These are phyloP conservation scores for Mycogone perniciosa DNA, from an alignment of 2,329 filamentous ascomycete genomes.

Conservation along the genomic window DNA sequence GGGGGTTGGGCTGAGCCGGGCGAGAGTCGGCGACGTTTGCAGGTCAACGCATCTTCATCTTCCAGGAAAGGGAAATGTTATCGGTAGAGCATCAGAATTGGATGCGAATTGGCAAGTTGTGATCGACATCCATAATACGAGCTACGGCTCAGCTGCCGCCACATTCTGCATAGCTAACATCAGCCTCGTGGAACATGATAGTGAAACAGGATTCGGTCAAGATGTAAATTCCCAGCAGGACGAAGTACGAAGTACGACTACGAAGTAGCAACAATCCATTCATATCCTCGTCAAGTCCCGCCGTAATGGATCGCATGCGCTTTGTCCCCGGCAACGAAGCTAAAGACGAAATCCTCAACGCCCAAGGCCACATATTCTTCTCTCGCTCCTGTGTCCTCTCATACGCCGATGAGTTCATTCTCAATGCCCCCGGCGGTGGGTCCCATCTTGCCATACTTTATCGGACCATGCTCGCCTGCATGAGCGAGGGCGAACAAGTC, in stretches of 20 bases:
- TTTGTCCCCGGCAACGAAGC: slow-evolving; percentile 16
- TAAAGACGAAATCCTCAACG: slow-evolving; percentile 16
- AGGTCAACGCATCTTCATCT: too few species aligned
- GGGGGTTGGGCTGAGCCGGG: neutral
- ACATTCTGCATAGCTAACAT: too few species aligned
- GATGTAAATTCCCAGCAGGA: neutral
- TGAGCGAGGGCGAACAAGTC: slow-evolving; percentile 14
- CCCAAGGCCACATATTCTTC: slow-evolving; percentile 15
- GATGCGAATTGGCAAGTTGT: too few species aligned
- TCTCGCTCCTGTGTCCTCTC: slow-evolving; percentile 9
- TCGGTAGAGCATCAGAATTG: too few species aligned
- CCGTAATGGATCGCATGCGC: slow-evolving; percentile 12
- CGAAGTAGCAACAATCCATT: too few species aligned
- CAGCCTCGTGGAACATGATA: neutral
- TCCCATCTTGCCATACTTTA: slow-evolving; percentile 5
- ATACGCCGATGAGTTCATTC: slow-evolving; percentile 15
- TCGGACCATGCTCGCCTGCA: slow-evolving; percentile 12
- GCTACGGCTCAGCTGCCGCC: too few species aligned
- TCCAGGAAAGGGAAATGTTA: too few species aligned
- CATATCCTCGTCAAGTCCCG: neutral
- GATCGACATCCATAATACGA: too few species aligned
- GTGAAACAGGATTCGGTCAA: neutral
- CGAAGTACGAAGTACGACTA: neutral
- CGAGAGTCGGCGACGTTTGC: neutral
- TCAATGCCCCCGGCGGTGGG: slow-evolving; percentile 4